Evolutionary conservation across 495 filamentous ascomycete species (phyloP).

Genomic region (Aspergillus avenaceus): DNA sequence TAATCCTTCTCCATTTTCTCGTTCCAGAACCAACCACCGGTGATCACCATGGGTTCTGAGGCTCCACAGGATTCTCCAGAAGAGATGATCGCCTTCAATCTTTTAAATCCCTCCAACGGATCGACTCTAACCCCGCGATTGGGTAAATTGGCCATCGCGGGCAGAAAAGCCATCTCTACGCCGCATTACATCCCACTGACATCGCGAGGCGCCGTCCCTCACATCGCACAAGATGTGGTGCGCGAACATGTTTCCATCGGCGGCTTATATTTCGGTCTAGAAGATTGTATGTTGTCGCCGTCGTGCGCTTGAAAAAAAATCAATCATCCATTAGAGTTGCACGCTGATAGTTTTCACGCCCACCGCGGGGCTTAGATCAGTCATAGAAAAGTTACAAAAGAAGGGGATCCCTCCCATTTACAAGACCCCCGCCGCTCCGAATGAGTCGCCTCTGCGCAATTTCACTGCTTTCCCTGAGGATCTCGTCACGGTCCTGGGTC

Average conservation of each 20-base stretch:
- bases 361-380: slow-evolving; percentile 48
- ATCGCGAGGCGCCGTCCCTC: slow-evolving; percentile 79
- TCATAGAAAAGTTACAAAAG: slow-evolving; percentile 65
- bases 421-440: slow-evolving; percentile 31
- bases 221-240: slow-evolving; percentile 83
- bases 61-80: slow-evolving; percentile 6
- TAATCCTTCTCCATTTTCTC: too few relatives aligned
- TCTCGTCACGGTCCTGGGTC: slow-evolving; percentile 66
- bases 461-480: slow-evolving; percentile 63
- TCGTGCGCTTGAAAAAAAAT: too few relatives aligned
- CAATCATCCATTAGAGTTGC: too few relatives aligned
- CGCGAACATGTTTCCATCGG: slow-evolving; percentile 56
- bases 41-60: slow-evolving; percentile 26
- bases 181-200: slow-evolving; percentile 76
- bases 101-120: slow-evolving; percentile 19
- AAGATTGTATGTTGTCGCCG: slow-evolving; percentile 73
- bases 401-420: slow-evolving; percentile 48
- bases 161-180: slow-evolving; percentile 62
- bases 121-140: slow-evolving; percentile 46
- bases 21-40: background rate
- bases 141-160: slow-evolving; percentile 58
- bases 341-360: slow-evolving; percentile 29
- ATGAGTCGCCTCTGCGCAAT: slow-evolving; percentile 57
- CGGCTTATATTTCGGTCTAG: slow-evolving; percentile 76
- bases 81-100: slow-evolving; percentile 30